Conservation (phyloP, 2,329 filamentous ascomycete species). For the Zalaria obscura region DNA sequence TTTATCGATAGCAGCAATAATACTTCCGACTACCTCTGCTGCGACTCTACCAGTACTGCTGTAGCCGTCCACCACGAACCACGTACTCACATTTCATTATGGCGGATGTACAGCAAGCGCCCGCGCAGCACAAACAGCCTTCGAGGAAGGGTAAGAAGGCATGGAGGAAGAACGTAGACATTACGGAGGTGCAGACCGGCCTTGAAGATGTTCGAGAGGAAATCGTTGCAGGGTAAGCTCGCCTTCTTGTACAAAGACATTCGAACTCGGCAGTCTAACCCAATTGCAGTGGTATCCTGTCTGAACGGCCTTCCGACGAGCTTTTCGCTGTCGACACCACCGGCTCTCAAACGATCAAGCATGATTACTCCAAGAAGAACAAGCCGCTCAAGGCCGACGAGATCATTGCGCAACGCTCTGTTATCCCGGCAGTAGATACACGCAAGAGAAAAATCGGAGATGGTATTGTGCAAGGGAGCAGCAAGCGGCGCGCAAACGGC, state of each 20-base stretch:
- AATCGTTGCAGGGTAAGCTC: conserved; percentile 67
- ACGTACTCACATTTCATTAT: neutral
- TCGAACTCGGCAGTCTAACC: neutral
- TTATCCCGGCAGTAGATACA: conserved; percentile 61
- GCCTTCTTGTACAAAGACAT: neutral
- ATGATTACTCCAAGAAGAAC: conserved; percentile 49
- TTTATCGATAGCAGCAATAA: too few species aligned
- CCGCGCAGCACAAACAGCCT: conserved; percentile 71
- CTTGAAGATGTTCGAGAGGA: conserved; percentile 76
- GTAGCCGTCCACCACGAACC: too few species aligned
- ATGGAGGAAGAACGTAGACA: conserved; percentile 96
- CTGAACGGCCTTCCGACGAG: conserved; percentile 68
- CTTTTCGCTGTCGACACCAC: conserved; percentile 73
- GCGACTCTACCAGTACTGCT: too few species aligned
- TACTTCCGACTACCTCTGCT: too few species aligned
- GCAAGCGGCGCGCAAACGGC: conserved; percentile 63
- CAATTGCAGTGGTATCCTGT: conserved; percentile 57
- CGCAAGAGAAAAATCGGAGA: conserved; percentile 62
- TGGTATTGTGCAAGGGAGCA: conserved; percentile 49
- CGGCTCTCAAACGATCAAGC: conserved; percentile 54
- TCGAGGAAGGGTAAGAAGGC: conserved; percentile 97
- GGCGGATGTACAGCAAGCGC: conserved; percentile 32
- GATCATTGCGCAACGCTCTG: conserved; percentile 74
- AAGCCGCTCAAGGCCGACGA: conserved; percentile 83
- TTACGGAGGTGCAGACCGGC: conserved; percentile 71